Base-by-base conservation (phyloP, 768 basidiomycete species). In the Lentinula sp. region DNA sequence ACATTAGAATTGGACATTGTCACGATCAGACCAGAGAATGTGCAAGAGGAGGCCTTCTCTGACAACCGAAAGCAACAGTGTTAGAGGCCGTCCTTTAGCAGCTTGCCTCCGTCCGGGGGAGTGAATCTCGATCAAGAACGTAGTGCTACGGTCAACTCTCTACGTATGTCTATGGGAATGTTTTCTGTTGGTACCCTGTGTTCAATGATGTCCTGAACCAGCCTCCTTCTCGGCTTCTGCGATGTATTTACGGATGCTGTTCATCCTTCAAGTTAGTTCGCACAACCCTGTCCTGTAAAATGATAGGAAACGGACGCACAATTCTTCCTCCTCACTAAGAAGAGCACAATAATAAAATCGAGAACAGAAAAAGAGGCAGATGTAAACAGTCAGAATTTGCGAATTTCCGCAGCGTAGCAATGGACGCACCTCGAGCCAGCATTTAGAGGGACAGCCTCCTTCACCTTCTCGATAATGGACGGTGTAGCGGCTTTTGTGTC, bases 221-320 rank as follows among this genome's bases (percentile, higher is more conserved):
- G 49, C 75, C 71, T 84, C 88, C 75, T 89, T 91, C 80, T 93
- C 91, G 51, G 91, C 91, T 70, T 91, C 90, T 60, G 82, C 85
- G 63, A 93, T 82, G 70, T 90, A 93, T 54, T 86, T 85, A 71
- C 81, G 79, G 76, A 93, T 91, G 71, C 91, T 93, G 77, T 79
- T 68, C 65, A 77, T 74, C 80, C 82, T 83, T 70, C 72, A 62
- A 73, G 76, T 83, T 66, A 68, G 60, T 71, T 71, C 67, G 71
- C 67, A 67, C 72, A 68, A 73, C 69, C 69, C 66, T 66, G 66
- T 66, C 59, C 41, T 62, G 20, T 39, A 59, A 20, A 18, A 61
- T 41, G 39, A 62, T 55, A 41, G 56, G 6, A 61, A 59, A 39
- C 43, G 65, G 71, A 84, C 83, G 73, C 76, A 93, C 91, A 93